Conservation (phyloP, 768 basidiomycete species). For the Harrya chromipes region DNA sequence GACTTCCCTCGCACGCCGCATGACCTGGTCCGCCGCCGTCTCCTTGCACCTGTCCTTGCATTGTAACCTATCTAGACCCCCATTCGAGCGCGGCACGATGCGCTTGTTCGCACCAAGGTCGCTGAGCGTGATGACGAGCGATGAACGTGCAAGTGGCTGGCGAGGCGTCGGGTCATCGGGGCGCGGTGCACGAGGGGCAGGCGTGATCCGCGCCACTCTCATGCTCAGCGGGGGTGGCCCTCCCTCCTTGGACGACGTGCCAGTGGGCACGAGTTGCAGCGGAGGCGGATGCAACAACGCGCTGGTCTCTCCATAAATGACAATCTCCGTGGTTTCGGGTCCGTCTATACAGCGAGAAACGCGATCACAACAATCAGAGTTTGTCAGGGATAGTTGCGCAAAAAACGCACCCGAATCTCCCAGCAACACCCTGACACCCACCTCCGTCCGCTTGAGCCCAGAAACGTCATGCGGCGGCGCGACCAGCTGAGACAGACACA, state of each 20-base stretch:
- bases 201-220: slow-evolving; percentile 55
- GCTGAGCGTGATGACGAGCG: slow-evolving; percentile 3
- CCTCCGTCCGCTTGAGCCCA: slow-evolving; percentile 37
- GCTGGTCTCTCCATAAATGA: slow-evolving; percentile 47
- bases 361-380: too few relatives aligned
- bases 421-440: slow-evolving; percentile 64
- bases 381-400: too few relatives aligned
- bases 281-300: slow-evolving; percentile 9
- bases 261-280: slow-evolving; percentile 8
- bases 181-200: slow-evolving; percentile 46
- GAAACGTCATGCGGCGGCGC: slow-evolving; percentile 19
- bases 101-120: slow-evolving; percentile 22
- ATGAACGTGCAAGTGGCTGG: slow-evolving; percentile 46
- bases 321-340: slow-evolving; percentile 65
- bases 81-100: slow-evolving; percentile 14
- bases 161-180: slow-evolving; percentile 83
- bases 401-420: slow-evolving; percentile 69
- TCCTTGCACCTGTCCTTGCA: slow-evolving; percentile 16
- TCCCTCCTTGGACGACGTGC: slow-evolving; percentile 23
- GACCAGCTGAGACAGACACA: slow-evolving; percentile 44
- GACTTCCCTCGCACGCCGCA: slow-evolving; percentile 35
- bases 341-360: slow-evolving; percentile 42
- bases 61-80: background rate
- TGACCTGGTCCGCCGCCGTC: slow-evolving; percentile 28
- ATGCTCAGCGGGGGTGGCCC: slow-evolving; percentile 33